Base-by-base conservation (phyloP, 2,329 filamentous ascomycete genomes). In the Xylaria sp. region DNA sequence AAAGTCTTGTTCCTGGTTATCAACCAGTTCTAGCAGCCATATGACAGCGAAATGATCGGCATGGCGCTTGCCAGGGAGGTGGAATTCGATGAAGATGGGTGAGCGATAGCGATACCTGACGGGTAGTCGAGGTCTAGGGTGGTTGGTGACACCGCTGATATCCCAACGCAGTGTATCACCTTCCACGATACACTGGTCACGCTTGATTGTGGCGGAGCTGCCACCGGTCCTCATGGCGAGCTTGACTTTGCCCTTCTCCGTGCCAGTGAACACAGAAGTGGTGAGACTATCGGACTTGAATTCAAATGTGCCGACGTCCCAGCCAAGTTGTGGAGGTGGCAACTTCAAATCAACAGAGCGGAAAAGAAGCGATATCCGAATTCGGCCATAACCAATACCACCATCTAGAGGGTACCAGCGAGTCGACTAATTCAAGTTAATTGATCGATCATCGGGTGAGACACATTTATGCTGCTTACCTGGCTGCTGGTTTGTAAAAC, bases 391-490 rank as follows among this genome's bases (percentile, higher is more conserved):
- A 0, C 96, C 93, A 71, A 98, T 91, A 12, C 96, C 96, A 25
- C 95, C 96, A 77, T 97, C 94, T 0, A 99, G 86, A n/a, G 96
- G 95, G 78, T 98, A 98, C 94, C 94, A 98, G 68, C 94, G 86
- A 2, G 94, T 63, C 91, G 74, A 23, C 63, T 68, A 51, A 58
- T 57, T 44, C 87, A 16, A 73, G 72, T 67, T 40, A 63, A 59
- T 25, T 47, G 5, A 51, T 29, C 44, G 27, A 16, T 13, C 23
- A 0, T 37, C 5, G 12, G n/a, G 5, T 12, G 18, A 2, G 29
- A n/a, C 23, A 0, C 13, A 21, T 12, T 40, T 5, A 3, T 51
- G 3, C 13, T 63, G 25, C 74, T 69, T 65, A 78, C 83, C 79
- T 98, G 93, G 53, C 93, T 97, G 72, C 90, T 92, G 0, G 91